Conservation (phyloP, 345 rosid species). For the Citrus maxima region DNA sequence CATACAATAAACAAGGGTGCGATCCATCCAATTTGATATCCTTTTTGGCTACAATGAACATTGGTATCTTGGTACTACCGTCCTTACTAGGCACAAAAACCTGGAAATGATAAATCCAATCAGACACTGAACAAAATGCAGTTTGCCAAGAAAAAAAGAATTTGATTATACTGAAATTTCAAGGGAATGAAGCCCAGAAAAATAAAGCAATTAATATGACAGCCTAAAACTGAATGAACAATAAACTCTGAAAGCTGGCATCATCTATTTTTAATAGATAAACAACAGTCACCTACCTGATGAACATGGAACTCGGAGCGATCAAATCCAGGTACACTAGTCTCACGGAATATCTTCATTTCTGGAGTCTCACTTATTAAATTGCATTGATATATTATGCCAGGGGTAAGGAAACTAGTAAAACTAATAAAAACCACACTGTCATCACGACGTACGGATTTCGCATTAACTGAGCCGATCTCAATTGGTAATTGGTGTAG, state of each 20-base stretch:
- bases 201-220: neutral
- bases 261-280: neutral
- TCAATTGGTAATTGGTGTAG: conserved; percentile 74
- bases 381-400: conserved; percentile 76
- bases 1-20: conserved; percentile 85
- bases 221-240: neutral
- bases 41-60: conserved; percentile 69
- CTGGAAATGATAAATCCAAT: conserved; percentile 33
- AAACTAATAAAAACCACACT: conserved; percentile 54
- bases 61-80: conserved; percentile 73
- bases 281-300: conserved; percentile 69
- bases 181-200: neutral
- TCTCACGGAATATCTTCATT: conserved; percentile 77
- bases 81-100: conserved; percentile 82
- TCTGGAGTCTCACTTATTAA: conserved; percentile 48
- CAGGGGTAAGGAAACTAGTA: conserved; percentile 85
- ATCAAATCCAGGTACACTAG: conserved; percentile 68
- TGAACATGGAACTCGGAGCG: conserved; percentile 61
- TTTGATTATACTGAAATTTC: neutral
- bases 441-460: conserved; percentile 69
- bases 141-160: neutral
- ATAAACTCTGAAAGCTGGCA: neutral
- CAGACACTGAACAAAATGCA: neutral
- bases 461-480: conserved; percentile 66
- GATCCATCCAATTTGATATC: conserved; percentile 67